Evolutionary conservation across 441 rosid species (phyloP), one percentile per base, ranked within the genome.

Genomic region (Gossypium gossypioides): DNA sequence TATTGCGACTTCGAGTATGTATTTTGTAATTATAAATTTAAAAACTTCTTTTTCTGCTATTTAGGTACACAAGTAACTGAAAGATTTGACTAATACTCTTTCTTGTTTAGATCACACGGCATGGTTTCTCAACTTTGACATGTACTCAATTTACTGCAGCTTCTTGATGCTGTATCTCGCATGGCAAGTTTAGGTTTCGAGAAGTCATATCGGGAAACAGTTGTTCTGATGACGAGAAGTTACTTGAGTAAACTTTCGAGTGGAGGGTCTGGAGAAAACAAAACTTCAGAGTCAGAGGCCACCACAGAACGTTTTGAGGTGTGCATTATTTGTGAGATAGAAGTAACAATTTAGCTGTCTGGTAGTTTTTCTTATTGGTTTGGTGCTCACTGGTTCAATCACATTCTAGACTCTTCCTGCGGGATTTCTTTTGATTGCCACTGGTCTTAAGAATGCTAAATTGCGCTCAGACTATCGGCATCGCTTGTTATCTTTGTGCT

Each of bases 181-280:
- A 84, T 96, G 72, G 96, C 99, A 76, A 91, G 96, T 82, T 84
- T 96, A 83, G 98, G 99, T 55, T 96, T 93, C 79, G 98, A 93
- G 86, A 96, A 93, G 87, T 91, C 98, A 44, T 93, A 90, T 76
- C 96, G 99, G 10, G 99, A 96, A 87, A 93, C 96, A n/a, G 93
- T 93, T 79, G 97, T 96, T 83, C 79, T 96, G 78, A 85, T 96
- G 98, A 92, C 98, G 19, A 90, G 98, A 81, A 89, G 96, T 83
- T 96, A 96, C 81, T 76, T 95, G 83, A 86, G 85, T 82, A 91
- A 89, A 79, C 68, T 93, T 77, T 87, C 97, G 18, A 80, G 75
- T 79, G 75, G 87, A 71, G 97, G 97, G 73, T 85, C 98, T 79
- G 90, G 90, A 60, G 98, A 90, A 84, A 90, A 91, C 85, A 91